Conservation (phyloP, 768 basidiomycete genomes). For the Cyclocybe aegerita region DNA sequence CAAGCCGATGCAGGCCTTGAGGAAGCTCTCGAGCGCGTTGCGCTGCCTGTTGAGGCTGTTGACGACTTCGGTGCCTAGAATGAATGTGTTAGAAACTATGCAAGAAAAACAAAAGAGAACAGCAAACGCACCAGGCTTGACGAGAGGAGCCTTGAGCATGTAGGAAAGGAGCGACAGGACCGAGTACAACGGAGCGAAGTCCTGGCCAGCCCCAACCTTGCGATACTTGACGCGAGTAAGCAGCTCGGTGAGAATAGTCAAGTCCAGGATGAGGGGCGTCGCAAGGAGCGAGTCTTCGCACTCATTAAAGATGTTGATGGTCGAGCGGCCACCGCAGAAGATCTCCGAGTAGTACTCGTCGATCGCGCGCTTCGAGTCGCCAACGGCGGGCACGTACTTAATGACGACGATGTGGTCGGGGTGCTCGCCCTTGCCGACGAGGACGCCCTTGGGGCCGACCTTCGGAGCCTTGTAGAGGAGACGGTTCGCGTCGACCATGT, state of each 20-base stretch:
- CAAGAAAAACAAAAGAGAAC: not conserved
- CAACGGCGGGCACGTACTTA: constrained; percentile 95
- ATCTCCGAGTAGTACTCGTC: constrained; percentile 99
- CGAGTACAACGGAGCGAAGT: constrained; percentile 85
- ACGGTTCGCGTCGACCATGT: constrained; percentile 93
- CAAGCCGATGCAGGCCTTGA: constrained; percentile 91
- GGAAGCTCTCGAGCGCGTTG: constrained; percentile 89
- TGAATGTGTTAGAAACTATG: not conserved
- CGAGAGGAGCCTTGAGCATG: constrained; percentile 98
- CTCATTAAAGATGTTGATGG: constrained; percentile 97
- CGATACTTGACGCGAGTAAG: constrained; percentile 93
- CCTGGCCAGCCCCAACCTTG: constrained; percentile 44
- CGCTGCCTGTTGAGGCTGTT: constrained; percentile 95
- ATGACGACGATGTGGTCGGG: constrained; percentile 97
- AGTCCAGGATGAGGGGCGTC: constrained; percentile 92
- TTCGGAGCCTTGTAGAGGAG: constrained; percentile 86
- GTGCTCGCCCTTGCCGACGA: constrained; percentile 85
- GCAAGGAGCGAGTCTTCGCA: constrained; percentile 98
- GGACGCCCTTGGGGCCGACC: constrained; percentile 46
- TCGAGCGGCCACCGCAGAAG: constrained; percentile 91
- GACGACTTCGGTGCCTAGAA: constrained; percentile 79
- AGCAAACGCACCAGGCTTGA: constrained; percentile 70
- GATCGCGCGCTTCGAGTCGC: constrained; percentile 98
- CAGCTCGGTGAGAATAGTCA: constrained; percentile 90
- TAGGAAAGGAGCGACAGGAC: constrained; percentile 92